These are phyloP conservation scores for Nakazawaea ambrosiae DNA, from an alignment of 805 yeast species.

Conservation along the genomic window DNA sequence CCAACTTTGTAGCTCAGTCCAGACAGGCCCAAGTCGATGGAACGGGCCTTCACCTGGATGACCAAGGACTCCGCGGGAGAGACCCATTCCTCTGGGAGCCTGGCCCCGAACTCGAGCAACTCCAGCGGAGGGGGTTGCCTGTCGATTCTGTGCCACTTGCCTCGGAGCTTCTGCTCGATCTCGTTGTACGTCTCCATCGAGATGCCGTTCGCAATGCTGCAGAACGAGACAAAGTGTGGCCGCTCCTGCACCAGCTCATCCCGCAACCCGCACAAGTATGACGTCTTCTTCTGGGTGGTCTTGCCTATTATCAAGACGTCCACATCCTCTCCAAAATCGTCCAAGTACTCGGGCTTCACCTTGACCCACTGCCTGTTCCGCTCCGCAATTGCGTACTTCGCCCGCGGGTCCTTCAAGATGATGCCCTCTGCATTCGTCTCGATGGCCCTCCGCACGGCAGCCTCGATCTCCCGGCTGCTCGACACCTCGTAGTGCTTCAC, in stretches of 20 bases:
- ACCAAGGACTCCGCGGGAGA: conserved; percentile 73
- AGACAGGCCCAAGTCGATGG: conserved; percentile 45
- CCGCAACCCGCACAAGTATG: conserved; percentile 69
- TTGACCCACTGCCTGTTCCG: conserved; percentile 73
- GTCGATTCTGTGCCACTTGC: conserved; percentile 47
- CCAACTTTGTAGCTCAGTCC: conserved; percentile 50
- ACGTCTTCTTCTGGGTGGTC: conserved; percentile 61
- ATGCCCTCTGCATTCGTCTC: conserved; percentile 72
- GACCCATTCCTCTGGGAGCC: conserved; percentile 70
- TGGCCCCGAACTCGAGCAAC: conserved; percentile 44
- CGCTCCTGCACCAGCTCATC: conserved; percentile 14
- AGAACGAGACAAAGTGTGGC: conserved; percentile 51
- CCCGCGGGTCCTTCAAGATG: conserved; percentile 57
- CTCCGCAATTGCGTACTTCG: conserved; percentile 55
- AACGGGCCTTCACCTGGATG: conserved; percentile 76
- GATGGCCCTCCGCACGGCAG: conserved; percentile 51
- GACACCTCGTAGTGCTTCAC: conserved; percentile 32
- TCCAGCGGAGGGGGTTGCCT: conserved; percentile 34
- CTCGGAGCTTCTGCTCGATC: conserved; percentile 49
- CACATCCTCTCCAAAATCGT: conserved; percentile 78
- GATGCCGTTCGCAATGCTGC: conserved; percentile 82
- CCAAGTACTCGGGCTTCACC: conserved; percentile 85
- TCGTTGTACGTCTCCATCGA: conserved; percentile 51
- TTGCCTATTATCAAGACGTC: conserved; percentile 79
- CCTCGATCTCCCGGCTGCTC: conserved; percentile 45